Base-by-base conservation (phyloP, 1,284 basidiomycete species). In the Phylloporus sp. region DNA sequence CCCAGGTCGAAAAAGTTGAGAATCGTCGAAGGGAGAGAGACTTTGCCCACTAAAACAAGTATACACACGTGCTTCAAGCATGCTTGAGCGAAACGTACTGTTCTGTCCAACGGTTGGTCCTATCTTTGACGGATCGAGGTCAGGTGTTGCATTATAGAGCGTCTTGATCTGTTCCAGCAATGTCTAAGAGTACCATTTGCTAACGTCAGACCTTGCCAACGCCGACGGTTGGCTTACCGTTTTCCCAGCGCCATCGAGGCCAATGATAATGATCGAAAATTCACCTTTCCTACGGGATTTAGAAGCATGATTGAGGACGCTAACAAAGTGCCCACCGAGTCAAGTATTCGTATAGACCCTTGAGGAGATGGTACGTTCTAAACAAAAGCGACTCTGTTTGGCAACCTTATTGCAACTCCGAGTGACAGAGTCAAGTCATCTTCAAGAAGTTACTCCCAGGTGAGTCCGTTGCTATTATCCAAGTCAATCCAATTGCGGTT, bases 1-100 rank as follows among this genome's bases (percentile, higher is more conserved):
- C 95, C 95, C 6, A 98, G 82, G 72, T 98, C 95, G 87, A 94
- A 97, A 82, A 98, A 97, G 73, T 95, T 93, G 40, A 98, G 85
- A 28, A 96, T 92, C 0, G 95, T 95, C 0, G 94, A 96, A 0
- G 95, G 94, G 8, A 98, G 83, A 0, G 89, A 90, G 64, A 97
- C 95, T 75, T 94, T 94, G 47, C 95, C 96, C 77, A 93, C 95
- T 98, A 70, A 20, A 29, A 62, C 53, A 31, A 42, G 32, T 47
- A 10, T 37, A 39, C 47, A 24, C 29, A 24, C 56, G 22, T 51
- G 32, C n/a, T 3, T 15, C 26, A 15, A 53, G 34, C 50, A 39
- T 31, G 22, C 17, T 24, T 22, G 26, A 13, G 18, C 20, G 60
- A 74, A 26, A 76, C 86, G 66, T 66, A 96, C 95, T 96, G 77